Evolutionary conservation across 352 stramenopile genomes (phyloP), one percentile per base, ranked within the genome.

Genomic region (Thalassiosira allenii): DNA sequence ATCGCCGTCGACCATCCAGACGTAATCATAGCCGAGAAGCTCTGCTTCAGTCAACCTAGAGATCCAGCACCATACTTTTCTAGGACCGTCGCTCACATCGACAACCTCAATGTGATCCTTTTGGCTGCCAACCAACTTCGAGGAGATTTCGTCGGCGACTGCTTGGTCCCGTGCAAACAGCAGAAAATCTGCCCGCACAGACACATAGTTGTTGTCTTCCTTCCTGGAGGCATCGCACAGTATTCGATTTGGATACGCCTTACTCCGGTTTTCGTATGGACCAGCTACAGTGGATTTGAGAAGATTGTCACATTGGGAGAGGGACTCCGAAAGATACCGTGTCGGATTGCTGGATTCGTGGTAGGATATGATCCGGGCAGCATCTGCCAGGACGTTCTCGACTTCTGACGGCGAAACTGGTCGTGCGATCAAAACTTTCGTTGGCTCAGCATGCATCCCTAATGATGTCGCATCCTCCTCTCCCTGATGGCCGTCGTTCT

Each of bases 1-100:
- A 20, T 69, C 59, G 3, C 59, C 59, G 37, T 69, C 59, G 11
- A 69, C 30, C 6, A 69, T 30, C 59, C 59, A 69, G 14, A 69
- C 59, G 40, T 69, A 69, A 57, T 69, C 59, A n/a, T 69, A 69
- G 14, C 59, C 33, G 1, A 14, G 2, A 9, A 69, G 41, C 41
- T 5, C 23, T 5, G 11, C 34, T 20, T 53, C 34, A 22, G 27
- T 33, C 11, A 17, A 59, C 6, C 33, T 8, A 2, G 4, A 4
- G 17, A 69, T 63, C 59, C 59, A 69, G 47, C 56, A 57, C 34
- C 33, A 61, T 5, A 69, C 4, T 11, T 64, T 32, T 17, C 56
- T 29, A 4, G 34, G 34, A 12, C 6, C 4, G 30, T n/a, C 12
- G 23, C 30, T 6, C 17, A 68, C 54, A 25, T 64, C 54, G 23